Percentiles rank a stretch among this genome's conserved stretches.
Conservation (phyloP, 305 asterid species). For the Solanum hybrid region DNA sequence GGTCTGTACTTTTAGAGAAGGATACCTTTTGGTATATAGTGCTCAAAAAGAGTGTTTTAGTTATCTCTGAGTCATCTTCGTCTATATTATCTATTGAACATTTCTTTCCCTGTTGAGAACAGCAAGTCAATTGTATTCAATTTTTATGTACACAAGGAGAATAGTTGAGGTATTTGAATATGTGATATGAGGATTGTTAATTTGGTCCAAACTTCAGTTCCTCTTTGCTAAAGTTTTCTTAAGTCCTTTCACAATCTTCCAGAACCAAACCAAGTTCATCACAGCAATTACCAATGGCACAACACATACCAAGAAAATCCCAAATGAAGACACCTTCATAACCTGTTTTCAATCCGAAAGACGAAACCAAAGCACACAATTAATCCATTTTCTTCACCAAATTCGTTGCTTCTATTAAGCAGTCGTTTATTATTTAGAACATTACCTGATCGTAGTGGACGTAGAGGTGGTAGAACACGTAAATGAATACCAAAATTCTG, state of each 20-base stretch:
- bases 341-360: slow-evolving; percentile 34
- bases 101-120: not conserved
- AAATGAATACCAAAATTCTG: slow-evolving; percentile 57
- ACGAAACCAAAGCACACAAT: not conserved
- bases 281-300: slow-evolving; percentile 38
- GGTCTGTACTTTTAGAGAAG: not conserved
- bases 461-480: slow-evolving; percentile 49
- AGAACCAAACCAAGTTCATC: slow-evolving; percentile 75
- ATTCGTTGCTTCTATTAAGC: not conserved
- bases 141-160: not conserved
- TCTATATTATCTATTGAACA: not conserved
- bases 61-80: not conserved
- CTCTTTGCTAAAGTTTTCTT: slow-evolving; percentile 53
- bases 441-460: slow-evolving; percentile 51
- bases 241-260: slow-evolving; percentile 66
- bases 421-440: not conserved
- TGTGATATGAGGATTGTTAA: not conserved
- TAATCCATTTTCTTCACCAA: not conserved
- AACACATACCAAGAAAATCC: slow-evolving; percentile 28
- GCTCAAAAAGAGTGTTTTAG: not conserved
- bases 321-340: slow-evolving; percentile 35
- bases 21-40: not conserved
- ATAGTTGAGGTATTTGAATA: not conserved
- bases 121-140: not conserved
- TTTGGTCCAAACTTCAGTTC: slow-evolving; percentile 15